These are phyloP conservation scores for Hordeum marinum DNA, from an alignment of 176 grass and related monocot species.

Conservation along the genomic window DNA sequence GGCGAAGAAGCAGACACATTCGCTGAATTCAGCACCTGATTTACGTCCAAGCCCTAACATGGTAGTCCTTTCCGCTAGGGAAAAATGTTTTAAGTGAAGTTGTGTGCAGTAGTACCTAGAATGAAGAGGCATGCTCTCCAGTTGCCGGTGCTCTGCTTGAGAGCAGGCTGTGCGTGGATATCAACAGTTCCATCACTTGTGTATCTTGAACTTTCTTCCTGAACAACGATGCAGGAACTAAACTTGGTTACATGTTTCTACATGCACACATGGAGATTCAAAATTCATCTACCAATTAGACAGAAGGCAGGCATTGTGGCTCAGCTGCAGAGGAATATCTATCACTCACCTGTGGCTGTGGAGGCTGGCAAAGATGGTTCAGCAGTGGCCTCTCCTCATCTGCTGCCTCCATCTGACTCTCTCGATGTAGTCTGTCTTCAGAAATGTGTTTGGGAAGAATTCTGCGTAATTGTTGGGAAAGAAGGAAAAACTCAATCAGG, in stretches of 20 bases:
- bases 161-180: not conserved
- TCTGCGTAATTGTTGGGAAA: not conserved
- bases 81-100: not conserved
- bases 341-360: not conserved
- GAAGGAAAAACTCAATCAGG: not conserved
- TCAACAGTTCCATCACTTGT: not conserved
- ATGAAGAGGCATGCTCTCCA: not conserved
- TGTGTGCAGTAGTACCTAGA: not conserved
- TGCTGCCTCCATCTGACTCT: not conserved
- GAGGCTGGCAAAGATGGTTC: not conserved
- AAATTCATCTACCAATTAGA: not conserved
- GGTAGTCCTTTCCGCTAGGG: not conserved
- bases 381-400: not conserved
- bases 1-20: not conserved
- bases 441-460: not conserved
- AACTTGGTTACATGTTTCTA: not conserved
- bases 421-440: not conserved
- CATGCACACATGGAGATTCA: not conserved
- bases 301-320: too few species aligned
- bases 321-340: not conserved
- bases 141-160: not conserved
- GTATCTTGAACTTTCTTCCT: not conserved
- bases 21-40: not conserved
- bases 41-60: not conserved
- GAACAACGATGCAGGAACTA: not conserved